Conservation (phyloP, 2,329 filamentous ascomycete genomes). For the Microdochium nivale region DNA sequence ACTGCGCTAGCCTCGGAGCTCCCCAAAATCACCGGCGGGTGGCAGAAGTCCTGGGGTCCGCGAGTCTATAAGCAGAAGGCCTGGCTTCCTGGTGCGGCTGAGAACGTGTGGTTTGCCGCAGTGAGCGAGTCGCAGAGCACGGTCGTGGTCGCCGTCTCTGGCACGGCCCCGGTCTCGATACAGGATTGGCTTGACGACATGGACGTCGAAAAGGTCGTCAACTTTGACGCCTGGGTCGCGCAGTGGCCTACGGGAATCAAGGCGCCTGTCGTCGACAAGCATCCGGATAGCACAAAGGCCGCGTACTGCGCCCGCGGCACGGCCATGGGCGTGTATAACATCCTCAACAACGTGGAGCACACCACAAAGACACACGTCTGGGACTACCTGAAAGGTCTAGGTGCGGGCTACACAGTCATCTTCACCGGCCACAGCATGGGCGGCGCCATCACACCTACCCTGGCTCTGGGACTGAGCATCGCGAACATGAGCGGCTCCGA, state of each 20-base stretch:
- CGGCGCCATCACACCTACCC: neutral
- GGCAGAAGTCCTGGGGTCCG: conserved; percentile 1
- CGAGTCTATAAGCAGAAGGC: neutral
- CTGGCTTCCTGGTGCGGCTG: neutral
- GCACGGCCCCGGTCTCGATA: neutral
- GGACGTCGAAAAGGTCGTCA: neutral
- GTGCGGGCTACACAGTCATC: neutral
- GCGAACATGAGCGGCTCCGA: neutral
- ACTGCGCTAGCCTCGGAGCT: neutral
- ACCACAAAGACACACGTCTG: neutral
- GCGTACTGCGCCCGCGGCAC: neutral
- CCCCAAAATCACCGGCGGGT: neutral
- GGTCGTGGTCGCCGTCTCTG: neutral
- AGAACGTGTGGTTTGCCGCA: conserved; percentile 1
- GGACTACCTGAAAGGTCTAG: neutral
- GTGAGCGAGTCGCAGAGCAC: neutral
- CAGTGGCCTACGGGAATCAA: neutral
- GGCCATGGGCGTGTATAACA: neutral
- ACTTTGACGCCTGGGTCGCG: neutral
- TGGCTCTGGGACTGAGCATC: neutral
- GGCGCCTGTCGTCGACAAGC: neutral
- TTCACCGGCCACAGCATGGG: conserved; percentile 1
- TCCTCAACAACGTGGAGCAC: neutral
- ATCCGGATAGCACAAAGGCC: neutral
- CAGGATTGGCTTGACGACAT: neutral